These are phyloP conservation scores for Tuber aestivum DNA, from an alignment of 495 filamentous ascomycete species.

Conservation along the genomic window DNA sequence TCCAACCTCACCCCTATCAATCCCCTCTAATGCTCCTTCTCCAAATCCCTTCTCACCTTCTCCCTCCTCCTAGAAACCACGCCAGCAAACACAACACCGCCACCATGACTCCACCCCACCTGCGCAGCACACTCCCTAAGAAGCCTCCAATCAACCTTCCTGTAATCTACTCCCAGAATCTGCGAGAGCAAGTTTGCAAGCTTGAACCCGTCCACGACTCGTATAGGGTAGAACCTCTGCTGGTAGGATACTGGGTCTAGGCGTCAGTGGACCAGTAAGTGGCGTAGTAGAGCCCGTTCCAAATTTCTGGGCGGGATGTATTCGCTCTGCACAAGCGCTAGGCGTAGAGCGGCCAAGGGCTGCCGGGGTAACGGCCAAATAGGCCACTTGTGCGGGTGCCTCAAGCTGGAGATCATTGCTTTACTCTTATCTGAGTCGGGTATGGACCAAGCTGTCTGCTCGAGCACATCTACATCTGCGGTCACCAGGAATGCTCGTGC, in stretches of 20 bases:
- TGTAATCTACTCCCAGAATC: conserved; percentile 27
- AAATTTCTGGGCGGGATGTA: conserved; percentile 22
- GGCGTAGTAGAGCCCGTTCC: conserved; percentile 25
- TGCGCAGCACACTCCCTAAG: conserved; percentile 25
- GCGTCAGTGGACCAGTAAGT: conserved; percentile 20
- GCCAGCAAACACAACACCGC: conserved; percentile 17
- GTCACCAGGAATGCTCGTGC: not conserved
- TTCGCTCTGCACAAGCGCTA: conserved; percentile 21
- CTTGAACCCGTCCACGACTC: conserved; percentile 32
- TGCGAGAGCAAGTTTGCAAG: conserved; percentile 33
- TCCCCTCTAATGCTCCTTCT: conserved; percentile 17
- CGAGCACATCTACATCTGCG: conserved; percentile 5
- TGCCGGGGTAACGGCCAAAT: conserved; percentile 29
- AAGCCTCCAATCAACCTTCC: conserved; percentile 35
- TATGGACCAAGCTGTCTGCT: conserved; percentile 19
- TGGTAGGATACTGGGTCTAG: conserved; percentile 30
- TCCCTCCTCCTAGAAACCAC: conserved; percentile 30
- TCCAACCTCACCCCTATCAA: conserved; percentile 24
- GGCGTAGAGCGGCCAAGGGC: conserved; percentile 28
- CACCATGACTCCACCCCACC: conserved; percentile 34
- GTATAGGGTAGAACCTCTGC: conserved; percentile 33
- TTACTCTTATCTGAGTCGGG: not conserved
- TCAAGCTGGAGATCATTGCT: conserved; percentile 10
- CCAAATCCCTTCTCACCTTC: conserved; percentile 32
- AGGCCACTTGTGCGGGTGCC: conserved; percentile 8